These are phyloP conservation scores for Agrocybe chaxingu DNA, from an alignment of 768 basidiomycete species.

Conservation along the genomic window DNA sequence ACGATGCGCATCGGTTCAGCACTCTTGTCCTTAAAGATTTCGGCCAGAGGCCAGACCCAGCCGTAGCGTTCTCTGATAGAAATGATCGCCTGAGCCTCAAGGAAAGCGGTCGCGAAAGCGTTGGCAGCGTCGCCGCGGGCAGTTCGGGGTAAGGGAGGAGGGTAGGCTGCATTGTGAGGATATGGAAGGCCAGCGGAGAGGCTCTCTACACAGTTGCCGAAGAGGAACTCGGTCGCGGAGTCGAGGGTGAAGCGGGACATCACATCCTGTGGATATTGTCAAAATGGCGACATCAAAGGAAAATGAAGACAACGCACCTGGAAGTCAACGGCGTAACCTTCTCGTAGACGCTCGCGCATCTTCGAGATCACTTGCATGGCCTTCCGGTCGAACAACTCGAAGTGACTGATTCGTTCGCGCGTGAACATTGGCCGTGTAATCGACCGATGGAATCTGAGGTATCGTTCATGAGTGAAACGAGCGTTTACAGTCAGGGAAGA, in stretches of 20 bases:
- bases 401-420: slow-evolving; percentile 57
- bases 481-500: not conserved
- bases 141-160: slow-evolving; percentile 18
- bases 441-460: slow-evolving; percentile 52
- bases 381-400: slow-evolving; percentile 58
- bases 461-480: not conserved
- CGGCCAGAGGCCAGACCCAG: slow-evolving; percentile 52
- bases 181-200: slow-evolving; percentile 51
- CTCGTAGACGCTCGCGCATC: slow-evolving; percentile 44
- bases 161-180: slow-evolving; percentile 36
- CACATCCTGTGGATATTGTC: slow-evolving; percentile 37
- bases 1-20: slow-evolving; percentile 49
- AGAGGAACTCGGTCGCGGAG: slow-evolving; percentile 64
- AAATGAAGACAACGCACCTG: slow-evolving; percentile 31
- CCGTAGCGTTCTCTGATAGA: slow-evolving; percentile 39
- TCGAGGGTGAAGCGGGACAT: slow-evolving; percentile 66
- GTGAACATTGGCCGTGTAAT: slow-evolving; percentile 66
- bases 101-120: slow-evolving; percentile 47
- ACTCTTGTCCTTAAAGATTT: slow-evolving; percentile 46
- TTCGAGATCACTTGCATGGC: slow-evolving; percentile 39
- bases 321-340: slow-evolving; percentile 56
- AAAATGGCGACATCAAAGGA: not conserved
- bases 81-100: slow-evolving; percentile 41
- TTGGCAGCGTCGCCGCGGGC: slow-evolving; percentile 30
- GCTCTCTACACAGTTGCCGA: slow-evolving; percentile 54